phyloP scores from a whole-genome alignment of 148 eudicot genomes.

The Camellia lanceoleosa region DNA sequence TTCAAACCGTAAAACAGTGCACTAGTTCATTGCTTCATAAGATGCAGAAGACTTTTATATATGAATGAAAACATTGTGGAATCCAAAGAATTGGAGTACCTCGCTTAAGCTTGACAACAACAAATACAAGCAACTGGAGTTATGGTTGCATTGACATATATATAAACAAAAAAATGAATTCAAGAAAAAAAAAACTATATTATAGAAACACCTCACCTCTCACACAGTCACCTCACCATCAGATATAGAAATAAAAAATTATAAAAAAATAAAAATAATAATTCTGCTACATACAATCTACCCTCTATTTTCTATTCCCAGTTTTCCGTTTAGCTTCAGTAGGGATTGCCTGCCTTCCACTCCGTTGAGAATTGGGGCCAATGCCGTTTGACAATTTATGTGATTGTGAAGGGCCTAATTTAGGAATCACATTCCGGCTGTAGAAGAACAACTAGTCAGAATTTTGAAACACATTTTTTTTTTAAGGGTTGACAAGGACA shows the following conservation, averaged over 20 bases:
- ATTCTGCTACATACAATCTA: not conserved
- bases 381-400: slow-evolving; percentile 47
- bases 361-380: slow-evolving; percentile 39
- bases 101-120: slow-evolving; percentile 14
- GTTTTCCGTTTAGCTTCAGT: slow-evolving; percentile 62
- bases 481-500: not conserved
- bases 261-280: slow-evolving; percentile 10
- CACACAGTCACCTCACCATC: not conserved
- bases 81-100: slow-evolving; percentile 1
- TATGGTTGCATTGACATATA: slow-evolving; percentile 48
- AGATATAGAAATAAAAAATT: slow-evolving; percentile 9
- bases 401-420: slow-evolving; percentile 47
- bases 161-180: not conserved
- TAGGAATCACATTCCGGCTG: slow-evolving; percentile 58
- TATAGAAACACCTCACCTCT: slow-evolving; percentile 12
- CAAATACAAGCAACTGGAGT: slow-evolving; percentile 64
- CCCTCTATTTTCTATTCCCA: slow-evolving; percentile 57
- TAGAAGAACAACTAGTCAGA: slow-evolving; percentile 18
- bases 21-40: not conserved
- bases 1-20: not conserved
- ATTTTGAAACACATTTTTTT: not conserved
- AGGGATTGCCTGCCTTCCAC: slow-evolving; percentile 49
- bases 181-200: not conserved
- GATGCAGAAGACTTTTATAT: not conserved
- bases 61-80: not conserved